Conservation (phyloP, 805 yeast species). For the Starmerella etchellsii region DNA sequence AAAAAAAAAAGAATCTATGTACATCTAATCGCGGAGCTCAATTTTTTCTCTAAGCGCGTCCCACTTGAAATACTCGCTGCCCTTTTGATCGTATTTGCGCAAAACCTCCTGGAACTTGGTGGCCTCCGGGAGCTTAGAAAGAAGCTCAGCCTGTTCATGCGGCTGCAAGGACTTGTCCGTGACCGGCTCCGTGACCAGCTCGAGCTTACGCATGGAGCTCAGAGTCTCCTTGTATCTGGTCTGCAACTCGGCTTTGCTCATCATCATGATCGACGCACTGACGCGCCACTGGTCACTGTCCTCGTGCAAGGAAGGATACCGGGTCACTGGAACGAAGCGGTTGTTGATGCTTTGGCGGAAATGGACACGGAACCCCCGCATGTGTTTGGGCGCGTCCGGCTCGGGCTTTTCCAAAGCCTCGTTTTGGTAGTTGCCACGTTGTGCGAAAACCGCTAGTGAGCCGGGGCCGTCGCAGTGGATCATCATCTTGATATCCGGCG, state of each 20-base stretch:
- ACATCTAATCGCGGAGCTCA: background rate
- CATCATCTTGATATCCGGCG: constrained; percentile 17
- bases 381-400: constrained; percentile 7
- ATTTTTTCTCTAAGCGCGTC: constrained; percentile 16
- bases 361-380: constrained; percentile 17
- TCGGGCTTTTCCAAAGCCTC: background rate
- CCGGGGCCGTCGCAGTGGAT: constrained; percentile 20
- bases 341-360: constrained; percentile 20
- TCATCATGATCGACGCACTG: constrained; percentile 20
- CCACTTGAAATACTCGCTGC: constrained; percentile 22
- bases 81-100: constrained; percentile 26
- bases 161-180: constrained; percentile 18
- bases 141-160: constrained; percentile 20
- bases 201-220: constrained; percentile 23
- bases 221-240: constrained; percentile 21
- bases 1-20: background rate
- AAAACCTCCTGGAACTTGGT: constrained; percentile 21
- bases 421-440: constrained; percentile 1
- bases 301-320: constrained; percentile 23
- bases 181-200: constrained; percentile 21
- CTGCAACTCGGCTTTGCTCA: constrained; percentile 1
- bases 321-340: constrained; percentile 18
- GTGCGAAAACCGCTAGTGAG: constrained; percentile 20
- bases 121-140: constrained; percentile 22
- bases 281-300: constrained; percentile 29